phyloP scores from a whole-genome alignment of 169 alveolate species.

The Theileria parva region DNA sequence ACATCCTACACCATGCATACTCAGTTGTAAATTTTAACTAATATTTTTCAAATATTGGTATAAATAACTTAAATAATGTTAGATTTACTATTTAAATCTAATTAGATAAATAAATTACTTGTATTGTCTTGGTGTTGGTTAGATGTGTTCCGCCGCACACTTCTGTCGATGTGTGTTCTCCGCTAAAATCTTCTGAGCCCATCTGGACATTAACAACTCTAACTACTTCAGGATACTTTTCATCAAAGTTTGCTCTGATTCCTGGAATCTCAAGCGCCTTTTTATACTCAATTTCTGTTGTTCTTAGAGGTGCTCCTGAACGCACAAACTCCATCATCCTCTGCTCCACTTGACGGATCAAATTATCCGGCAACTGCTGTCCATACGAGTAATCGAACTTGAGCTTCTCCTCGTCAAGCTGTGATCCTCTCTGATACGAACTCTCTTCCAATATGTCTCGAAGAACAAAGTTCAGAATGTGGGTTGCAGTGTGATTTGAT shows the following conservation, averaged over 20 bases:
- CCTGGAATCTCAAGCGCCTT: constrained; percentile 78
- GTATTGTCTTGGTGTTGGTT: constrained; percentile 75
- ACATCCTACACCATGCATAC: constrained; percentile 62
- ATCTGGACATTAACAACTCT: constrained; percentile 87
- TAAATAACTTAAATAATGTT: background rate
- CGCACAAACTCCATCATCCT: constrained; percentile 71
- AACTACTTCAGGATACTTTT: constrained; percentile 90
- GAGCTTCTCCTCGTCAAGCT: constrained; percentile 82
- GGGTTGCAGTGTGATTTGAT: constrained; percentile 92
- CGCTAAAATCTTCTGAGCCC: constrained; percentile 63
- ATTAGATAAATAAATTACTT: constrained; percentile 24
- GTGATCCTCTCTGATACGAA: constrained; percentile 83
- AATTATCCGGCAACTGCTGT: constrained; percentile 71
- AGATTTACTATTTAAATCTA: background rate
- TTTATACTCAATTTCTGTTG: constrained; percentile 65
- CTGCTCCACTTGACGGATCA: constrained; percentile 65
- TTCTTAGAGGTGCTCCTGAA: constrained; percentile 66
- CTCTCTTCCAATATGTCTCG: constrained; percentile 69
- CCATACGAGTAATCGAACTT: constrained; percentile 83
- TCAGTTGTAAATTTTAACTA: background rate
- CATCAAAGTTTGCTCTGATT: constrained; percentile 86
- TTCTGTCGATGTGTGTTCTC: constrained; percentile 79
- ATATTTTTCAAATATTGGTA: no score
- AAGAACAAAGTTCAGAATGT: constrained; percentile 85
- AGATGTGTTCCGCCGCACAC: constrained; percentile 92